Evolutionary conservation across 1,284 basidiomycete genomes (phyloP), one percentile per base, ranked within the genome.

Genomic region (Apiotrichum mycotoxinovorans): DNA sequence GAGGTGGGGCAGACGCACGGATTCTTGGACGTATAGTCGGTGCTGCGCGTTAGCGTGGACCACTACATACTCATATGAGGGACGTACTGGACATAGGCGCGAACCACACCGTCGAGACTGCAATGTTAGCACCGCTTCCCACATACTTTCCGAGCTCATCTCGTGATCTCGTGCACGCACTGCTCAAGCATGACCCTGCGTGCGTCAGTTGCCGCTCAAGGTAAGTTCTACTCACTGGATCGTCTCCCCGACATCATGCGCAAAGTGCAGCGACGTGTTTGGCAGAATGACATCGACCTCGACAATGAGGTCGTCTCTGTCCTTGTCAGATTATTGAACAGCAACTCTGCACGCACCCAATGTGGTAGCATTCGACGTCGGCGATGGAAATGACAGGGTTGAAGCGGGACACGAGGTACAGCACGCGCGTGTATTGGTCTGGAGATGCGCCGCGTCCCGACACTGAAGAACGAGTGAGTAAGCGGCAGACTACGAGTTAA

Each of bases 231-330:
- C 69, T 64, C 57, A 75, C 68, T 76, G 75, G 23, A 75, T 72
- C 11, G 75, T 77, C 68, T 79, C 77, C 20, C 78, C 79, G 1
- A 79, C 60, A 61, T 81, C 76, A 58, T 80, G 79, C 10, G 78
- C 78, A 47, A 72, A 72, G 35, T 79, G 78, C 9, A 81, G 63
- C 0, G 74, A 68, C 14, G 76, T 79, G 18, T 67, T 60, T 1
- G 79, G 79, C 2, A 81, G 67, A 43, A 80, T 77, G 20, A 80
- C 74, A 52, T 78, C 77, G 26, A 77, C 66, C 54, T 81, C 80
- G 17, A 79, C 78, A 27, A 80, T 70, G n/a, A 78, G 59, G 51
- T 79, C 77, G 57, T 78, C 77, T 1, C 73, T 73, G 46, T 12
- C 4, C 46, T n/a, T n/a, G n/a, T n/a, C 33, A 20, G 35, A 12